Percentiles rank a stretch among this genome's conserved stretches.
phyloP scores from a whole-genome alignment of 257 asterid species.

The Lycium barbarum region DNA sequence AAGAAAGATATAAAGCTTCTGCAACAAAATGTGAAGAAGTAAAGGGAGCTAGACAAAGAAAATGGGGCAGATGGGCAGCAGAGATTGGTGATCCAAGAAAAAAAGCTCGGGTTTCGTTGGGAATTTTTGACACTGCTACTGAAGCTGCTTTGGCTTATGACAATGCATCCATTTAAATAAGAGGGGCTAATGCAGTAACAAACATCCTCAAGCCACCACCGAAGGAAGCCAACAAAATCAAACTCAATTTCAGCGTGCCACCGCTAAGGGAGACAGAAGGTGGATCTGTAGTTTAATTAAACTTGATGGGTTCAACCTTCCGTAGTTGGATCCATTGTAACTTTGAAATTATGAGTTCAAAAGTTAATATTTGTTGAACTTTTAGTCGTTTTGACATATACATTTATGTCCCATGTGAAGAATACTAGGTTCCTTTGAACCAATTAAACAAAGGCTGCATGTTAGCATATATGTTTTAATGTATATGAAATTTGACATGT shows the following conservation, averaged over 20 bases:
- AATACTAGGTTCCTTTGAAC: too few relatives aligned
- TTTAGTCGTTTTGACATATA: too few relatives aligned
- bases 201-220: not conserved
- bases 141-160: not conserved
- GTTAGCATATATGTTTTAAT: too few relatives aligned
- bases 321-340: too few relatives aligned
- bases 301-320: too few relatives aligned
- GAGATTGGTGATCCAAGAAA: not conserved
- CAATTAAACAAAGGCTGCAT: too few relatives aligned
- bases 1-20: not conserved
- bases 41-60: not conserved
- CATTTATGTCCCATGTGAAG: too few relatives aligned
- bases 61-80: not conserved
- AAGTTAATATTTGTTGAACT: too few relatives aligned
- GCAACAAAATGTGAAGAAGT: not conserved
- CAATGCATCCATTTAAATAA: not conserved
- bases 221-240: not conserved
- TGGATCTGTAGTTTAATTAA: not conserved
- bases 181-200: not conserved
- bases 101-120: not conserved
- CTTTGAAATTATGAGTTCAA: too few relatives aligned
- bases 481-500: too few relatives aligned
- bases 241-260: conserved; percentile 19
- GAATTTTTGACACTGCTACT: not conserved
- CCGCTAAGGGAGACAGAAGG: not conserved